phyloP scores from a whole-genome alignment of 371 early-diverging fungal species.

The Mucor ambiguus region DNA sequence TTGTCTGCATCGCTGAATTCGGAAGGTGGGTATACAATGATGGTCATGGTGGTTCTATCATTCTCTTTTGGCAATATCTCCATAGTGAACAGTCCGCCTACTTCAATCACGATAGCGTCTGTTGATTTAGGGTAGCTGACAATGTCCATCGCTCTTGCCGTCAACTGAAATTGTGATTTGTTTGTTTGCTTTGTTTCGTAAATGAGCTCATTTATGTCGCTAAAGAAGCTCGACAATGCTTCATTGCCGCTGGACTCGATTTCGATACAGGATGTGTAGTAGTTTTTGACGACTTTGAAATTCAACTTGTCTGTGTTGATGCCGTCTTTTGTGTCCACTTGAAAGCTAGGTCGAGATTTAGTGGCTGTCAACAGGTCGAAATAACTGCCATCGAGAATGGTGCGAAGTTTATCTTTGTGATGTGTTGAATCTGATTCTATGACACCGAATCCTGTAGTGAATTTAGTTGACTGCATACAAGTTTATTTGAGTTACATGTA shows the following conservation, averaged over 20 bases:
- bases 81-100: conserved; percentile 22
- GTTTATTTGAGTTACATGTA: conserved; percentile 16
- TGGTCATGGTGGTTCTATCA: conserved; percentile 8
- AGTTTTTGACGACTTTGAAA: conserved; percentile 46
- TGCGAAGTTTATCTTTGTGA: conserved; percentile 18
- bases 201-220: conserved; percentile 6
- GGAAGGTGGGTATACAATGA: conserved; percentile 13
- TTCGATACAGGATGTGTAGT: conserved; percentile 59
- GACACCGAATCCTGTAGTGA: conserved; percentile 18
- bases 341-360: conserved; percentile 14
- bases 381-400: conserved; percentile 20
- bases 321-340: conserved; percentile 5
- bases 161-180: conserved; percentile 3
- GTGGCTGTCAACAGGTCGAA: conserved; percentile 16
- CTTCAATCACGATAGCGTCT: conserved; percentile 18
- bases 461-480: not conserved
- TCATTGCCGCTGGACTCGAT: conserved; percentile 20
- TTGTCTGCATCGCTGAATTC: not conserved
- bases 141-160: not conserved
- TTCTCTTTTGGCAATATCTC: conserved; percentile 13
- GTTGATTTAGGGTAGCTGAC: conserved; percentile 12
- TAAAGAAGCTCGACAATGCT: conserved; percentile 3
- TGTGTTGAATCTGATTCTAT: conserved; percentile 16
- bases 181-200: not conserved
- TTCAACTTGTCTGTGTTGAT: conserved; percentile 36